These are phyloP conservation scores for Cladophialophora psammophila DNA, from an alignment of 2,329 filamentous ascomycete species.

Conservation along the genomic window DNA sequence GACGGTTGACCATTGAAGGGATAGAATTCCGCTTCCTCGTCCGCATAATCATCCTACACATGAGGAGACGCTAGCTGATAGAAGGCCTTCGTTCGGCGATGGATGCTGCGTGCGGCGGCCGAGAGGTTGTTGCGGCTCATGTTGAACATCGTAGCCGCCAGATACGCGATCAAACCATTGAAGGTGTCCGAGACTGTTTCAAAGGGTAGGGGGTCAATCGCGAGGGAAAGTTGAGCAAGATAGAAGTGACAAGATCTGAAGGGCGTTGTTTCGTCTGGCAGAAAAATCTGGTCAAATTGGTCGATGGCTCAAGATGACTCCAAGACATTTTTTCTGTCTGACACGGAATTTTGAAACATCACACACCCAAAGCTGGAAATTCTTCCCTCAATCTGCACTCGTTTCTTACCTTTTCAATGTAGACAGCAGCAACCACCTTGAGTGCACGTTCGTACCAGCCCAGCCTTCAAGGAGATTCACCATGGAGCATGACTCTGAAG, in stretches of 20 bases:
- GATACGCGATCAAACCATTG: background rate
- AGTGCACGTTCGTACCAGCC: background rate
- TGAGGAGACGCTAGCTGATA: background rate
- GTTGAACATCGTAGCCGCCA: background rate
- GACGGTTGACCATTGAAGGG: background rate
- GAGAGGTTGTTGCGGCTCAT: background rate
- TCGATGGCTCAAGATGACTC: no score
- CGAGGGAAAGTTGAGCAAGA: background rate
- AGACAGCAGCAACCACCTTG: background rate
- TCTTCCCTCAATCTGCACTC: background rate
- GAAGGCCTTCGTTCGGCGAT: background rate
- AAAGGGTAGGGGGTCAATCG: background rate
- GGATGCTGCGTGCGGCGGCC: background rate
- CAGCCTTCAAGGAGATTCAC: background rate
- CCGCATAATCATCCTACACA: background rate
- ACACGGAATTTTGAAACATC: background rate
- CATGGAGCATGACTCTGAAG: background rate
- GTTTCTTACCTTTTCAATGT: background rate
- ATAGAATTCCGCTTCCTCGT: background rate
- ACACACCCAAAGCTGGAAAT: background rate
- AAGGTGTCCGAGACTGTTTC: no score
- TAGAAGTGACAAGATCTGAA: background rate
- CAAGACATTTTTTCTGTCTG: background rate
- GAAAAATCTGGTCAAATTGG: background rate
- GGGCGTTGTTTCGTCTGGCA: background rate